Conservation (phyloP, 441 rosid genomes). For the Flueggea neowawraea region DNA sequence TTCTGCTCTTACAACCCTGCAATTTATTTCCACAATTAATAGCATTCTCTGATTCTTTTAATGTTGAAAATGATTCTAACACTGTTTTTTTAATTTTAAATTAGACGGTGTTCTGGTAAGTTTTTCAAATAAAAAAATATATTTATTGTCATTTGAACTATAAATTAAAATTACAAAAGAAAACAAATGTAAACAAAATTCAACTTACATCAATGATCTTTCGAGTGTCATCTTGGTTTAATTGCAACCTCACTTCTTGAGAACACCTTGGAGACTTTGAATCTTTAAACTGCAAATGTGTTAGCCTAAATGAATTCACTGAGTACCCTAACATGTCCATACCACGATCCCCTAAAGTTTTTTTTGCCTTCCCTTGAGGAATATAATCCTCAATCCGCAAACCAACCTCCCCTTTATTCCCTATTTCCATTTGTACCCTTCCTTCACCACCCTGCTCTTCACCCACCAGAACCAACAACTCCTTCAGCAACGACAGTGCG, state of each 20-base stretch:
- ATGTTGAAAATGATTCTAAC: no score
- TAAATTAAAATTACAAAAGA: not conserved
- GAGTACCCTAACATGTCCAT: constrained; percentile 49
- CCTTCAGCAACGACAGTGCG: constrained; percentile 38
- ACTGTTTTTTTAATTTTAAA: no score
- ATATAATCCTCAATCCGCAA: constrained; percentile 39
- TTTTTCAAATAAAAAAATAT: not conserved
- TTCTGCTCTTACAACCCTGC: constrained; percentile 40
- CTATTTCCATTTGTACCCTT: constrained; percentile 4
- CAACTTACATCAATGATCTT: constrained; percentile 37
- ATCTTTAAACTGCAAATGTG: constrained; percentile 37
- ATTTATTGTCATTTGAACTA: no score
- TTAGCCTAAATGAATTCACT: constrained; percentile 32
- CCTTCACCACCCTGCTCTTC: not conserved
- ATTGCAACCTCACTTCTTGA: constrained; percentile 33
- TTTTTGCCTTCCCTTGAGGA: constrained; percentile 35
- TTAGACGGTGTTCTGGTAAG: no score
- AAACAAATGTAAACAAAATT: not conserved
- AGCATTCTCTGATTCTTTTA: not conserved
- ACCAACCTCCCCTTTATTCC: constrained; percentile 17
- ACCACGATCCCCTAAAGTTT: constrained; percentile 47
- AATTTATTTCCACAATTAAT: not conserved
- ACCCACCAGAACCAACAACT: constrained; percentile 24
- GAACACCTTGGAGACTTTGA: constrained; percentile 28
- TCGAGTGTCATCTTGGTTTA: constrained; percentile 28